Evolutionary conservation across 495 filamentous ascomycete genomes (phyloP), one percentile per base, ranked within the genome.

Genomic region (Pseudevernia furfuracea): DNA sequence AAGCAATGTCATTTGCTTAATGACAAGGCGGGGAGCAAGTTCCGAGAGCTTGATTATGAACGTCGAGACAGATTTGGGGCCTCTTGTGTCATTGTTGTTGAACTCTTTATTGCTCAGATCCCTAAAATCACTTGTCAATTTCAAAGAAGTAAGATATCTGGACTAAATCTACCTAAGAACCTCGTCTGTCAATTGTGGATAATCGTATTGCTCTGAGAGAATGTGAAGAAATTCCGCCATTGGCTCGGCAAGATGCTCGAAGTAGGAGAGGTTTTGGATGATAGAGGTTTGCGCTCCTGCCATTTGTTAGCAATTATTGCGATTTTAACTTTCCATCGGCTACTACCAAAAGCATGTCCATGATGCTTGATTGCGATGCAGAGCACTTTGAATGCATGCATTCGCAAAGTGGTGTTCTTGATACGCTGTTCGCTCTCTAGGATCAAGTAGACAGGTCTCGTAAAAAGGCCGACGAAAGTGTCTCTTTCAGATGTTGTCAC

Each of bases 171-270:
- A 84, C 82, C 82, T 83, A 58, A 98, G 74, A 56, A 97, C 89
- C 72, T 97, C 95, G 74, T 97, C 95, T 1, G 91, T 87, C 10
- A 99, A 81, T 71, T 99, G 94, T 12, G 92, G 90, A 71, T 97
- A 96, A 75, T 99, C 94, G 77, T 97, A 99, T 82, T 97, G 91
- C 71, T 97, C 92, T 0, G 90, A 84, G 32, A 99, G 80, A 69
- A 99, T 99, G 67, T 97, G 92, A 0, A 97, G 78, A 69, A 97
- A 96, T 74, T 99, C 94, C 28, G 94, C 95, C 94, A 99, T 99
- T 0, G 95, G 95, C 72, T 99, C 94, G 0, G 94, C 91, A 21
- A 99, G 77, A 74, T 99, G 94, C 74, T 99, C 94, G 64, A 97
- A 99, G 75, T 99, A 99, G 0, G 95, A 94, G 63, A 99, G 77